A percentile compares a stretch with the other conserved stretches of the same genome.
These are phyloP conservation scores for Syncephalis fuscata DNA, from an alignment of 371 early-diverging fungal species.

Conservation along the genomic window DNA sequence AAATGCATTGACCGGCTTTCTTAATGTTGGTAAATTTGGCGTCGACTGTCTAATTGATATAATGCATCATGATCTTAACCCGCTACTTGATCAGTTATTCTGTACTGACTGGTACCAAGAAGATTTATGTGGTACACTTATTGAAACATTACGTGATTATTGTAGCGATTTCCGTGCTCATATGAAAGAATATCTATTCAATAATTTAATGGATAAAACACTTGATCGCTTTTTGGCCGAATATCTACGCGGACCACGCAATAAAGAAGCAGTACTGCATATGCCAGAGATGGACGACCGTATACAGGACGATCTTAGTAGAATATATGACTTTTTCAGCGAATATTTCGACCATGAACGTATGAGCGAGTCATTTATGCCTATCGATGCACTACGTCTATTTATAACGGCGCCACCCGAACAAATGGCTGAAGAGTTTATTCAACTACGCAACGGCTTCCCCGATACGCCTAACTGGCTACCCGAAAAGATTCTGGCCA, in stretches of 20 bases:
- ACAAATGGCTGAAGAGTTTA: constrained; percentile 61
- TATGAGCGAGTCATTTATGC: constrained; percentile 49
- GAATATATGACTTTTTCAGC: constrained; percentile 45
- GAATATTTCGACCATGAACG: constrained; percentile 39
- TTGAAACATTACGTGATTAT: constrained; percentile 85
- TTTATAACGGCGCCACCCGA: constrained; percentile 42
- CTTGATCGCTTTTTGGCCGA: constrained; percentile 65
- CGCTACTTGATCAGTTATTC: constrained; percentile 54
- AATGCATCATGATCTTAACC: constrained; percentile 60
- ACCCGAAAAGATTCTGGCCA: constrained; percentile 55
- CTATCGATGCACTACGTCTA: constrained; percentile 50
- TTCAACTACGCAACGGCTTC: constrained; percentile 52
- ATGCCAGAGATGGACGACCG: constrained; percentile 34
- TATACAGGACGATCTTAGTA: constrained; percentile 42
- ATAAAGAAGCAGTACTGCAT: constrained; percentile 60
- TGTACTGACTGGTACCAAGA: constrained; percentile 79
- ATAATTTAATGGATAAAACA: constrained; percentile 64
- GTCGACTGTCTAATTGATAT: constrained; percentile 60
- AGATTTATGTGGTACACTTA: constrained; percentile 55
- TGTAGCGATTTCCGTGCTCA: constrained; percentile 62
- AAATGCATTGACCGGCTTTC: constrained; percentile 57
- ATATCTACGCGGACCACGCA: constrained; percentile 67
- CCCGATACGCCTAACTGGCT: constrained; percentile 66
- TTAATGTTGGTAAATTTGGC: constrained; percentile 55
- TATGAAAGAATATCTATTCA: constrained; percentile 71